These are phyloP conservation scores for Cydonia oblonga DNA, from an alignment of 331 rosid genomes.

Conservation along the genomic window DNA sequence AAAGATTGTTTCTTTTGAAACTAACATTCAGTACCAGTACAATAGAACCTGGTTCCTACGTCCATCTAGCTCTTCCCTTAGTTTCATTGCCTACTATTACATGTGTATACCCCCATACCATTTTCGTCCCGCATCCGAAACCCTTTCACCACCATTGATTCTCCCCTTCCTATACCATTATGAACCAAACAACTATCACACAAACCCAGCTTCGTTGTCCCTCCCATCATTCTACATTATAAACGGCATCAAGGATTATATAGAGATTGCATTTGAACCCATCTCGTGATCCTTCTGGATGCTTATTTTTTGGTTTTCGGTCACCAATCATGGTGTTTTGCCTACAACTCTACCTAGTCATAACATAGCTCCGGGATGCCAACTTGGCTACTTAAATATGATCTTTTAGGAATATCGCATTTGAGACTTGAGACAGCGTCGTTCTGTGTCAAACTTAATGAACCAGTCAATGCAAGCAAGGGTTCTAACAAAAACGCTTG, in stretches of 20 bases:
- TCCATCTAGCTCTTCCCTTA: not conserved
- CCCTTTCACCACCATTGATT: not conserved
- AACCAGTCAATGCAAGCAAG: slow-evolving; percentile 57
- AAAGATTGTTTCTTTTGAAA: not conserved
- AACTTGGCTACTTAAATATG: slow-evolving; percentile 60
- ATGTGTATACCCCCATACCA: not conserved
- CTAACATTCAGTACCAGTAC: not conserved
- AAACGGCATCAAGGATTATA: slow-evolving; percentile 1
- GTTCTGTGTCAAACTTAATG: slow-evolving; percentile 45
- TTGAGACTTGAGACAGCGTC: slow-evolving; percentile 61
- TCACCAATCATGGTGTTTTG: slow-evolving; percentile 2
- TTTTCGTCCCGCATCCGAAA: not conserved
- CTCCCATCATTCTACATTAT: slow-evolving; percentile 12
- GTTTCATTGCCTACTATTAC: not conserved
- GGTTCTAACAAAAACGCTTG: slow-evolving; percentile 62
- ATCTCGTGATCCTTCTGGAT: not conserved
- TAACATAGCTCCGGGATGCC: slow-evolving; percentile 56
- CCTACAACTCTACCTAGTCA: slow-evolving; percentile 31
- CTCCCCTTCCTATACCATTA: not conserved
- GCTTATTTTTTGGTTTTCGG: not conserved
- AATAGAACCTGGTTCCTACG: not conserved
- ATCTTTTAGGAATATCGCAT: slow-evolving; percentile 71
- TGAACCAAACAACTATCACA: not conserved
- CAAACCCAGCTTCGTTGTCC: not conserved
- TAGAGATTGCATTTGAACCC: slow-evolving; percentile 10